Evolutionary conservation across 495 filamentous ascomycete species (phyloP), one percentile per base, ranked within the genome.

Genomic region (Penicillium lagena): DNA sequence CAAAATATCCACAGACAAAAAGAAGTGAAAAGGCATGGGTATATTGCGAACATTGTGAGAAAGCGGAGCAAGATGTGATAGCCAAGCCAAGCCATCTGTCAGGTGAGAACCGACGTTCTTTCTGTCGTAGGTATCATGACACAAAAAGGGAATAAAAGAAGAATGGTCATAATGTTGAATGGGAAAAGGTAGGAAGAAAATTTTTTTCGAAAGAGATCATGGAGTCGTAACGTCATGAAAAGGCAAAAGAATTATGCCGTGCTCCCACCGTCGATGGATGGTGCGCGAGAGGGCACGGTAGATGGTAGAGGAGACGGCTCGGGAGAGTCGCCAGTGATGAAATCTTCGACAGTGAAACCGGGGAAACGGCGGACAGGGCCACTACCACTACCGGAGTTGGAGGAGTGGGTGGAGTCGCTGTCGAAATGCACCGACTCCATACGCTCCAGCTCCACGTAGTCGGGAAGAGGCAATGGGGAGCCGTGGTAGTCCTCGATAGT

Each of bases 401-500:
- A 66, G 7, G 67, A 68, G 42, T 62, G 53, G 35, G 60, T 64
- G 29, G 68, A 68, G 39, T 55, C 56, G 41, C 57, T 65, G 35
- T 71, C 68, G 42, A 71, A 40, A 35, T 61, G 59, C 40, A 71
- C 49, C 12, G 66, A 68, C 0, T 73, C 67, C 52, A 73, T 60
- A 8, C 64, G 67, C 44, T 73, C 70, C 39, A 73, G 36, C 11
- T 70, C 67, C n/a, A 67, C 67, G 33, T 69, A 64, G 7, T 72
- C 65, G 1, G 68, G 68, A 0, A 67, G 55, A 1, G 64, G 46
- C 0, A 73, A 55, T 4, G 70, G 70, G 9, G 70, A 73, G 15
- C 68, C 69, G 12, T 47, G 35, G 50, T 73, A 73, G 51, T 73
- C 68, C 39, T 72, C 71, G 49, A 73, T 71, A 17, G 58, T 47